phyloP scores from a whole-genome alignment of 2,329 filamentous ascomycete species.

The Parascedosporium putredinis region DNA sequence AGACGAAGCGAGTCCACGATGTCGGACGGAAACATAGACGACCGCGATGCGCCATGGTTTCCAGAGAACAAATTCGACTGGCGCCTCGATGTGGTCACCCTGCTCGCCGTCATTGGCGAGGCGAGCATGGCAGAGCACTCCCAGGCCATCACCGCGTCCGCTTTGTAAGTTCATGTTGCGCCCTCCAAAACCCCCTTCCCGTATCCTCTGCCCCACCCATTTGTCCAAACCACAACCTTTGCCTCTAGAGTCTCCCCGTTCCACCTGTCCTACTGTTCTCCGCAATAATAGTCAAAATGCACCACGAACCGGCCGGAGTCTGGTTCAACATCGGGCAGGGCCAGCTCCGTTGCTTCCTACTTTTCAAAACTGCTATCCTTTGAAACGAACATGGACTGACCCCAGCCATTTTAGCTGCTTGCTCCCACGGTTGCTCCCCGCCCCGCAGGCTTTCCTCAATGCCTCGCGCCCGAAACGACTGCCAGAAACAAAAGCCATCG shows the following conservation, averaged over 20 bases:
- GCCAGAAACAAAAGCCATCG: conserved; percentile 41
- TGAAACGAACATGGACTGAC: too few species aligned
- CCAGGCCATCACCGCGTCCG: conserved; percentile 48
- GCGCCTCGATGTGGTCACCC: conserved; percentile 51
- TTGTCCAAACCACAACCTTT: too few species aligned
- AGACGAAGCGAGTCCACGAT: background rate
- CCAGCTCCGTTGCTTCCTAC: too few species aligned
- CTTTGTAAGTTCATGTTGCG: conserved; percentile 27
- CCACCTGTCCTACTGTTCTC: too few species aligned
- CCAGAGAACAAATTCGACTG: conserved; percentile 32
- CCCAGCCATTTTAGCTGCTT: conserved; percentile 26
- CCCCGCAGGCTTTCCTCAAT: conserved; percentile 51
- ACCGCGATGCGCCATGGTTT: conserved; percentile 24
- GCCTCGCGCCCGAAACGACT: conserved; percentile 43
- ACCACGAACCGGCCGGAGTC: too few species aligned
- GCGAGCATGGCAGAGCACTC: conserved; percentile 46
- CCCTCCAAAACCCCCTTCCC: too few species aligned
- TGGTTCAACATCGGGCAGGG: too few species aligned
- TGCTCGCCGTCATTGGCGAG: conserved; percentile 54
- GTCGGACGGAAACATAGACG: conserved; percentile 9
- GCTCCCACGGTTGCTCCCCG: conserved; percentile 50
- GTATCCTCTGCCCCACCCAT: background rate
- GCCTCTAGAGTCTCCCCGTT: too few species aligned
- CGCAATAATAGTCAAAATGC: too few species aligned
- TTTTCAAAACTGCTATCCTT: too few species aligned